These are phyloP conservation scores for Helicocarpus griseus DNA, from an alignment of 2,329 filamentous ascomycete species.

Conservation along the genomic window DNA sequence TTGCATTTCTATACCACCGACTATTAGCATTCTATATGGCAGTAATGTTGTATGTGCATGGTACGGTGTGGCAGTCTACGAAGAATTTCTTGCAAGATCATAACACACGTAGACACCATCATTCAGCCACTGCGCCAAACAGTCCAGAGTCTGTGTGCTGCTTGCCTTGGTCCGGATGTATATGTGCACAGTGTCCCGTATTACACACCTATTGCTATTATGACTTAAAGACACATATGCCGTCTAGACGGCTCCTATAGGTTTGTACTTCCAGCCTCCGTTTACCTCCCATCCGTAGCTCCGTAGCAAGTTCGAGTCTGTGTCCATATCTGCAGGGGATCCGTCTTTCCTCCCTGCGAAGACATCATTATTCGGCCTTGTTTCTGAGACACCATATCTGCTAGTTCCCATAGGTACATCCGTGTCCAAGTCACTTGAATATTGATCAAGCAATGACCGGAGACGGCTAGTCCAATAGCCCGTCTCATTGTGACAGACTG, in stretches of 20 bases:
- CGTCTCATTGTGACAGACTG: constrained; percentile 19
- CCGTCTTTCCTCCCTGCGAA: background rate
- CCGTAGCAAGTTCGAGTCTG: constrained; percentile 6
- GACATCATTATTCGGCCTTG: background rate
- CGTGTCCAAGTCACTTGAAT: background rate
- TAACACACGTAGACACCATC: no score
- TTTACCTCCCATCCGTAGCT: constrained; percentile 11
- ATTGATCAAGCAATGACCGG: background rate
- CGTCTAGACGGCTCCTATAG: constrained; percentile 19
- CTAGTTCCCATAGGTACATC: background rate
- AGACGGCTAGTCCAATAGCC: constrained; percentile 6
- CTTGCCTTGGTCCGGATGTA: constrained; percentile 2
- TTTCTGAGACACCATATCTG: background rate
- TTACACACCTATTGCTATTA: background rate
- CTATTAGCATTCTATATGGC: no score
- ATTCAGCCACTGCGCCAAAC: background rate
- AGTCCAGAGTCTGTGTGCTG: no score
- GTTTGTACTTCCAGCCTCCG: constrained; percentile 22
- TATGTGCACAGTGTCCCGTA: background rate
- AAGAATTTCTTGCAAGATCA: background rate
- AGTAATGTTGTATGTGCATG: no score
- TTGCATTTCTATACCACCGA: no score
- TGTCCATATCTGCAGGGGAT: background rate
- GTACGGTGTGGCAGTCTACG: background rate
- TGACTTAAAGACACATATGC: background rate